Evolutionary conservation across 2,329 filamentous ascomycete genomes (phyloP).

Genomic region (Pleomassaria siparia): DNA sequence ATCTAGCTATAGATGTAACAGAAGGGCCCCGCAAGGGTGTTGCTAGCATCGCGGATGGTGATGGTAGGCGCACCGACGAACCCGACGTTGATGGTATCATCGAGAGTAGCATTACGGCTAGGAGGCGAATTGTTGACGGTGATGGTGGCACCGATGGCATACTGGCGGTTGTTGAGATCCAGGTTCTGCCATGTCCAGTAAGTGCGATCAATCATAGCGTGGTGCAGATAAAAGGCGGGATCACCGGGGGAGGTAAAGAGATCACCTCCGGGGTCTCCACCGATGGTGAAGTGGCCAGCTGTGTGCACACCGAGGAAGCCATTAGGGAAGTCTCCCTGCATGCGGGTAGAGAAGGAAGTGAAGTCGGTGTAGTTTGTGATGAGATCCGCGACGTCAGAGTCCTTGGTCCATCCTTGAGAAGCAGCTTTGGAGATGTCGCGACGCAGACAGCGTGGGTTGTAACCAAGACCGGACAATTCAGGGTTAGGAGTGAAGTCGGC

Average conservation of each 20-base stretch:
- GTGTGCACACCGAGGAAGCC: conserved; percentile 48
- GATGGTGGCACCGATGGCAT: conserved; percentile 47
- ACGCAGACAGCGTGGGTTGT: conserved; percentile 43
- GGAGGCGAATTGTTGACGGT: conserved; percentile 50
- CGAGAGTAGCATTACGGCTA: conserved; percentile 49
- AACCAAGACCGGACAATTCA: conserved; percentile 28
- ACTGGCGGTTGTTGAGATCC: conserved; percentile 41
- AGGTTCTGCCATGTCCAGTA: conserved; percentile 57
- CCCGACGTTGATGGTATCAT: conserved; percentile 46
- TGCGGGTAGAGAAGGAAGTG: conserved; percentile 38
- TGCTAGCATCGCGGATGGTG: conserved; percentile 44
- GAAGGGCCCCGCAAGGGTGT: conserved; percentile 49
- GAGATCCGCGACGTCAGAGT: conserved; percentile 23
- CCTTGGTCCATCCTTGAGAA: conserved; percentile 22
- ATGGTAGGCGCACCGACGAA: conserved; percentile 32
- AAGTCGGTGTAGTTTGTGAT: conserved; percentile 29
- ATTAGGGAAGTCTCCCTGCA: conserved; percentile 43
- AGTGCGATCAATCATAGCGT: no score
- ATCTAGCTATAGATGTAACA: conserved; percentile 48
- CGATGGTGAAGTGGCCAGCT: conserved; percentile 51
- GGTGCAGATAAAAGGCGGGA: no score
- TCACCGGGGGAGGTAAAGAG: conserved; percentile 49
- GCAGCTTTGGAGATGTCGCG: conserved; percentile 38
- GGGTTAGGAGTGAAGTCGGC: conserved; percentile 32
- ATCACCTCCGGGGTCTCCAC: conserved; percentile 51